phyloP scores from a whole-genome alignment of 306 rosid genomes.

The Cucumis cinereus region DNA sequence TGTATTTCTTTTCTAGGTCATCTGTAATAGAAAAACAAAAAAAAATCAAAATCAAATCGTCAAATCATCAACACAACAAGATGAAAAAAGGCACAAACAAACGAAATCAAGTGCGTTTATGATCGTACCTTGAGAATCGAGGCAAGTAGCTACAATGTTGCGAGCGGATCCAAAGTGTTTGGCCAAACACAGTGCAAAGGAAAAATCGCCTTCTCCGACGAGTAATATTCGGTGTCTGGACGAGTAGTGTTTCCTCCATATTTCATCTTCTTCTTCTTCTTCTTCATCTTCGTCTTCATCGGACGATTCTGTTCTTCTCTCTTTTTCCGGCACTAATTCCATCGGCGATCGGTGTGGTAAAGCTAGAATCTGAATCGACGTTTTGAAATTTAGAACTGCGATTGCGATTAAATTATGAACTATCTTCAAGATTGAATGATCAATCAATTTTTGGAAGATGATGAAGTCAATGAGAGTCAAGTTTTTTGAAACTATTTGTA shows the following conservation, averaged over 20 bases:
- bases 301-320: neutral
- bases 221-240: conserved; percentile 50
- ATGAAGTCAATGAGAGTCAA: neutral
- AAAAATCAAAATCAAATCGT: neutral
- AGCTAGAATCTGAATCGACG: neutral
- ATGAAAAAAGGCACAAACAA: neutral
- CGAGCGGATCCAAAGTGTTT: conserved; percentile 43
- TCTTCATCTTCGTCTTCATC: conserved; percentile 17
- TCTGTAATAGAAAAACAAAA: conserved; percentile 16
- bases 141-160: conserved; percentile 63
- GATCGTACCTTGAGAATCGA: conserved; percentile 48
- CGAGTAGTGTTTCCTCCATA: conserved; percentile 66
- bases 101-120: neutral
- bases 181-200: conserved; percentile 54
- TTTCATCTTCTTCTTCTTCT: conserved; percentile 15
- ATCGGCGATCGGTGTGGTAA: neutral
- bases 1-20: conserved; percentile 40
- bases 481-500: neutral
- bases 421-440: conserved; percentile 10
- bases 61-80: neutral
- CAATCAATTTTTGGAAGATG: neutral
- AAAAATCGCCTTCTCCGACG: conserved; percentile 83
- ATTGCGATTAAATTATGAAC: neutral
- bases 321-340: neutral
- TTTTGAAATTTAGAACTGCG: neutral